phyloP scores from a whole-genome alignment of 805 yeast species.

The Tanozyma kutaoensis region DNA sequence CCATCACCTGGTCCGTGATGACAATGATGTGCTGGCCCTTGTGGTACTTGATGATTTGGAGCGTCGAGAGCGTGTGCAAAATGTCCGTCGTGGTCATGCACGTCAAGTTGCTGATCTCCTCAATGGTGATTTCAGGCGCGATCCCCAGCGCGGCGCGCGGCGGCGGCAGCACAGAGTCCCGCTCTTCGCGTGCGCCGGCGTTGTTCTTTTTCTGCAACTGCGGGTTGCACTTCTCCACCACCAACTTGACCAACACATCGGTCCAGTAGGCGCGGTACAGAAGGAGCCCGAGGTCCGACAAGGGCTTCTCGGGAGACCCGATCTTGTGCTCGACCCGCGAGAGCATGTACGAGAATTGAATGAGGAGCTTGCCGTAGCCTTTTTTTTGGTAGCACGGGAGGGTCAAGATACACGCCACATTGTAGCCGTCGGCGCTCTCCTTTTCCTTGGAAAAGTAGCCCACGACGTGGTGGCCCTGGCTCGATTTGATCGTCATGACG shows the following conservation, averaged over 20 bases:
- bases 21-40: slow-evolving; percentile 91
- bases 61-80: slow-evolving; percentile 81
- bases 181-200: slow-evolving; percentile 4
- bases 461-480: slow-evolving; percentile 86
- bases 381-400: slow-evolving; percentile 92
- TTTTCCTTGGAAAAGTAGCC: slow-evolving; percentile 97
- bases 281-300: slow-evolving; percentile 85
- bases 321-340: slow-evolving; percentile 79
- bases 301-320: slow-evolving; percentile 96
- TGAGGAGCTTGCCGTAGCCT: slow-evolving; percentile 86
- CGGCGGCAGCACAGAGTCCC: slow-evolving; percentile 6
- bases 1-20: slow-evolving; percentile 70
- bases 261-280: slow-evolving; percentile 97
- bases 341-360: slow-evolving; percentile 86
- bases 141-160: slow-evolving; percentile 6
- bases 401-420: slow-evolving; percentile 93
- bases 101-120: slow-evolving; percentile 74
- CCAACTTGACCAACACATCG: slow-evolving; percentile 63
- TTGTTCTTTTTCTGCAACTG: slow-evolving; percentile 23
- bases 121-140: slow-evolving; percentile 57
- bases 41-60: slow-evolving; percentile 81
- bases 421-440: slow-evolving; percentile 89
- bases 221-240: slow-evolving; percentile 45
- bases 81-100: slow-evolving; percentile 97
- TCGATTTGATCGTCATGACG: slow-evolving; percentile 87